Evolutionary conservation across 768 basidiomycete species (phyloP).

Genomic region (Lepiota brunneoincarnata): DNA sequence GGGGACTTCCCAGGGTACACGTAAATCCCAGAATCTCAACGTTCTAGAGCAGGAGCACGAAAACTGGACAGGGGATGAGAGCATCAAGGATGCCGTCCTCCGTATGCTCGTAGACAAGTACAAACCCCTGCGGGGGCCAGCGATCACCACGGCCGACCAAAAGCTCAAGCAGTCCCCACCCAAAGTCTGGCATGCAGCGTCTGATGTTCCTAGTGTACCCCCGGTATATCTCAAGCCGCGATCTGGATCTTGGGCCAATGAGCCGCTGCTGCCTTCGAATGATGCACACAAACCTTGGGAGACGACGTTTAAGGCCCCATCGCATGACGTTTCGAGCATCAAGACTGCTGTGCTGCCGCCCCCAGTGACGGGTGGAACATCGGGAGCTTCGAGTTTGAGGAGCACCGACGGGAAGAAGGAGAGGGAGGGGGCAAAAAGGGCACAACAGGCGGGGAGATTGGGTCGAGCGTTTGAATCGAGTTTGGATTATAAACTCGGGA

Average conservation of each 20-base stretch:
- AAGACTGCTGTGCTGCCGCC: slow-evolving; percentile 47
- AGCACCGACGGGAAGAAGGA: slow-evolving; percentile 34
- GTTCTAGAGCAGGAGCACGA: slow-evolving; percentile 40
- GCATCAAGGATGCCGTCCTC: slow-evolving; percentile 63
- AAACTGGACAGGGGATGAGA: slow-evolving; percentile 82
- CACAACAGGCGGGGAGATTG: slow-evolving; percentile 52
- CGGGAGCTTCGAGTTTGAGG: slow-evolving; percentile 1
- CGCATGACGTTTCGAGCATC: slow-evolving; percentile 48
- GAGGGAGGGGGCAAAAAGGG: slow-evolving; percentile 50
- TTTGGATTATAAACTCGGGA: slow-evolving; percentile 72
- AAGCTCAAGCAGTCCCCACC: slow-evolving; percentile 55
- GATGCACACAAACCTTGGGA: slow-evolving; percentile 68
- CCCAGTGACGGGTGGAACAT: slow-evolving; percentile 7
- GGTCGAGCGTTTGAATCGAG: slow-evolving; percentile 67
- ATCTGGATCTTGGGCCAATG: slow-evolving; percentile 42
- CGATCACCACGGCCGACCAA: slow-evolving; percentile 60
- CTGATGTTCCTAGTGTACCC: slow-evolving; percentile 15
- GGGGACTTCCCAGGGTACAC: slow-evolving; percentile 14
- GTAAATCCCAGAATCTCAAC: slow-evolving; percentile 10
- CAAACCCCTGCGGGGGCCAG: slow-evolving; percentile 70
- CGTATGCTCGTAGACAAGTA: slow-evolving; percentile 88
- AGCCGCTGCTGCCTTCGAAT: slow-evolving; percentile 52
- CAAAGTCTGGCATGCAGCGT: slow-evolving; percentile 11
- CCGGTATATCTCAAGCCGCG: slow-evolving; percentile 16
- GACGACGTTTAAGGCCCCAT: slow-evolving; percentile 61